These are phyloP conservation scores for Halenospora varia DNA, from an alignment of 495 filamentous ascomycete species.

Conservation along the genomic window DNA sequence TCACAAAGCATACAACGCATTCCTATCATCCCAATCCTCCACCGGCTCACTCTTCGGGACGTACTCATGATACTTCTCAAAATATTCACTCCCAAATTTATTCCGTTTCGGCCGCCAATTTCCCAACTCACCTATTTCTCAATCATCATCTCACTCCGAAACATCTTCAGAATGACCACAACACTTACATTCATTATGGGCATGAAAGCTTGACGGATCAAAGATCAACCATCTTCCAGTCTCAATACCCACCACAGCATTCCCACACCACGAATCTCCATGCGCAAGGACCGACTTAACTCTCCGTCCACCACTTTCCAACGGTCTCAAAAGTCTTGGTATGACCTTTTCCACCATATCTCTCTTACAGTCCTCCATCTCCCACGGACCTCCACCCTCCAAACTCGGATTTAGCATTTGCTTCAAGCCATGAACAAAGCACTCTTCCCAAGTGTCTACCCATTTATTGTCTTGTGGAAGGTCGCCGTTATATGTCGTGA, in stretches of 20 bases:
- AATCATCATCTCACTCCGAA: slow-evolving; percentile 1
- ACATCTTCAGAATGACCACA: slow-evolving; percentile 13
- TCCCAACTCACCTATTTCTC: slow-evolving; percentile 7
- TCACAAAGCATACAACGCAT: slow-evolving; percentile 30
- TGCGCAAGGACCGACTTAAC: slow-evolving; percentile 34
- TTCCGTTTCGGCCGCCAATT: slow-evolving; percentile 12
- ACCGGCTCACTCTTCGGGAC: slow-evolving; percentile 17
- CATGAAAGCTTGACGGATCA: slow-evolving; percentile 43
- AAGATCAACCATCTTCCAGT: slow-evolving; percentile 38
- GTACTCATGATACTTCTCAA: slow-evolving; percentile 23
- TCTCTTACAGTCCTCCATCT: slow-evolving; percentile 18
- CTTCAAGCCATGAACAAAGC: slow-evolving; percentile 22
- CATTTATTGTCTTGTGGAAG: slow-evolving; percentile 17
- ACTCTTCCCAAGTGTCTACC: slow-evolving; percentile 26
- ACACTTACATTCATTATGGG: slow-evolving; percentile 38
- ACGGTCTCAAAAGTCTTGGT: slow-evolving; percentile 28
- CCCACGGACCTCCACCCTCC: slow-evolving; percentile 15
- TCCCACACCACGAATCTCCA: slow-evolving; percentile 34
- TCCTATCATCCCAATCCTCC: slow-evolving; percentile 28
- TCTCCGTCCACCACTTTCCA: slow-evolving; percentile 21
- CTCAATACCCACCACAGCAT: slow-evolving; percentile 31
- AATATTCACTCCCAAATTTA: slow-evolving; percentile 13
- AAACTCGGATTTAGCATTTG: slow-evolving; percentile 25
- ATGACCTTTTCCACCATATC: slow-evolving; percentile 23
- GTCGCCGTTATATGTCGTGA: slow-evolving; percentile 34